A percentile compares a stretch with the other conserved stretches of the same genome.
phyloP scores from a whole-genome alignment of 1,139 yeast species.

The Candida tunisiensis region DNA sequence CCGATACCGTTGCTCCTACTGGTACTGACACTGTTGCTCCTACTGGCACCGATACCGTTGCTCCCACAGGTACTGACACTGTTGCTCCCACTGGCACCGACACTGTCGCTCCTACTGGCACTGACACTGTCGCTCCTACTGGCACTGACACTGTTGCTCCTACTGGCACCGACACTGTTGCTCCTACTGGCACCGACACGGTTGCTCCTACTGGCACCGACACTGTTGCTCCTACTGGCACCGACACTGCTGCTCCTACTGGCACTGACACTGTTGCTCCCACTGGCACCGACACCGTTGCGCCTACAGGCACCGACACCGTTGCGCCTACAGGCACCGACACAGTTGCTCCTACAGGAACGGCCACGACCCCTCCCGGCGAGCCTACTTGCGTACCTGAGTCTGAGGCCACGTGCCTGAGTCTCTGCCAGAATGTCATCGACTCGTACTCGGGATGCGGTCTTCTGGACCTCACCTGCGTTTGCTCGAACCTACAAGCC shows the following conservation, averaged over 20 bases:
- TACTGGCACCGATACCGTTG: background rate
- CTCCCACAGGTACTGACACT: background rate
- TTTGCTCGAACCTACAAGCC: background rate
- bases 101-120: conserved; percentile 6
- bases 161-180: conserved; percentile 5
- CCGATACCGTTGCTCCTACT: background rate
- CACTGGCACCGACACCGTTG: no score
- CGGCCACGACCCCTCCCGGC: no score
- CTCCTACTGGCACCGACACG: conserved; percentile 3
- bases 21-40: conserved; percentile 4
- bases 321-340: no score
- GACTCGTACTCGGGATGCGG: no score
- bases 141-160: conserved; percentile 5
- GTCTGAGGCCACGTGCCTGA: no score
- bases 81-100: background rate
- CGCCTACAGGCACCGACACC: no score
- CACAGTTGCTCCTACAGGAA: no score
- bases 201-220: conserved; percentile 3
- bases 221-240: background rate
- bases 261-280: no score
- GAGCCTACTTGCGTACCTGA: no score
- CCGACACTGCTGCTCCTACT: no score
- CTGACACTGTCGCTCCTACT: conserved; percentile 3
- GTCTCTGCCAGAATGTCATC: no score
- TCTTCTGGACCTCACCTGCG: no score